phyloP scores from a whole-genome alignment of 2,329 filamentous ascomycete genomes.

The Tolypocladium tundrense region DNA sequence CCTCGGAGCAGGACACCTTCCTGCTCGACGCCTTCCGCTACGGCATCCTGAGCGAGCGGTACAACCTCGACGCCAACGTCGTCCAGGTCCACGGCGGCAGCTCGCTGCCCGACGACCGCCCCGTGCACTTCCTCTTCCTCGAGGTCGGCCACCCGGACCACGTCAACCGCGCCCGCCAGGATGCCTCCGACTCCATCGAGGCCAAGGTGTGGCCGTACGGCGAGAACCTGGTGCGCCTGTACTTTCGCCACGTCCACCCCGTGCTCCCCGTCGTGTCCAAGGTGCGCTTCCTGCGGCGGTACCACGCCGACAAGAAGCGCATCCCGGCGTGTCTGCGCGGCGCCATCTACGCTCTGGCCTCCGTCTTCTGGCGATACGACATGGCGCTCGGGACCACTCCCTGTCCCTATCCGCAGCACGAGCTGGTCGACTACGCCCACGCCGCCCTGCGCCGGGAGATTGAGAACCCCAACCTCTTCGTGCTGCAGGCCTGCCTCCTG shows the following conservation, averaged over 20 bases:
- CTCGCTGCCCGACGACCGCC: slow-evolving; percentile 21
- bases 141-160: slow-evolving; percentile 33
- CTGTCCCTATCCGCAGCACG: slow-evolving; percentile 28
- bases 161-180: slow-evolving; percentile 24
- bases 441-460: slow-evolving; percentile 32
- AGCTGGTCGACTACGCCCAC: slow-evolving; percentile 30
- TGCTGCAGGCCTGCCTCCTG: slow-evolving; percentile 35
- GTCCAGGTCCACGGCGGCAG: slow-evolving; percentile 29
- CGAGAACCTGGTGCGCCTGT: slow-evolving; percentile 30
- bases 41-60: slow-evolving; percentile 32
- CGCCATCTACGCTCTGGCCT: slow-evolving; percentile 32
- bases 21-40: slow-evolving; percentile 36
- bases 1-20: slow-evolving; percentile 35
- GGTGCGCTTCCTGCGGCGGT: slow-evolving; percentile 28
- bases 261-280: slow-evolving; percentile 34
- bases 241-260: slow-evolving; percentile 34
- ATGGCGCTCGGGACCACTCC: slow-evolving; percentile 15
- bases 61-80: slow-evolving; percentile 33
- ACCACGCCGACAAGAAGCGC: slow-evolving; percentile 22
- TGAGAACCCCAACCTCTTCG: slow-evolving; percentile 34
- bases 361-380: slow-evolving; percentile 30
- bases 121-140: slow-evolving; percentile 34
- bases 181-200: slow-evolving; percentile 32
- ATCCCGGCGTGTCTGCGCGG: slow-evolving; percentile 34
- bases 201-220: slow-evolving; percentile 28